Evolutionary conservation across 2,329 filamentous ascomycete genomes (phyloP).

Genomic region (Pseudofabraea citricarpa): DNA sequence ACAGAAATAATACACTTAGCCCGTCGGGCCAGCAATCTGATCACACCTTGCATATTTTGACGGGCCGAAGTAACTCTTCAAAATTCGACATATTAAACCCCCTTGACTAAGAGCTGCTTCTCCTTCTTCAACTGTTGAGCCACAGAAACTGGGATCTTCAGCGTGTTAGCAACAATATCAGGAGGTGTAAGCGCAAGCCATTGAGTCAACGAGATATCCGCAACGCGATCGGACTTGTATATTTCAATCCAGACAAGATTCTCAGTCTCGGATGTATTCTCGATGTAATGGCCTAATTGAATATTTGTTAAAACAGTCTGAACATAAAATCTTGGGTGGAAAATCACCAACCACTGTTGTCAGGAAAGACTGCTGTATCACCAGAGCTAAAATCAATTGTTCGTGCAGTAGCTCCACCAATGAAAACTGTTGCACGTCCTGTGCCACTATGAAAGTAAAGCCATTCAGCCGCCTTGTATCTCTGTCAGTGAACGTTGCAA

Average conservation of each 20-base stretch:
- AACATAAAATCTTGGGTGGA: no score
- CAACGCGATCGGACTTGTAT: conserved; percentile 63
- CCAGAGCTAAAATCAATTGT: conserved; percentile 64
- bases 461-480: conserved; percentile 59
- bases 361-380: conserved; percentile 65
- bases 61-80: no score
- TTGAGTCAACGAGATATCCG: conserved; percentile 62
- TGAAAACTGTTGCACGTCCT: conserved; percentile 60
- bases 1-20: no score
- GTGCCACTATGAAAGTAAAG: conserved; percentile 63
- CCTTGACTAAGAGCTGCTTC: conserved; percentile 51
- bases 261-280: conserved; percentile 60
- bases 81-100: no score
- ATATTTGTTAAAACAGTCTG: no score
- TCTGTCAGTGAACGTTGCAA: background rate
- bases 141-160: conserved; percentile 54
- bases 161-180: conserved; percentile 53
- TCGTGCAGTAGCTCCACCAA: conserved; percentile 53
- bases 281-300: conserved; percentile 72
- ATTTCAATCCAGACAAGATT: conserved; percentile 65
- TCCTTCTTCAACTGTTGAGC: conserved; percentile 56
- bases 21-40: no score
- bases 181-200: conserved; percentile 65
- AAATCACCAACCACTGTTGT: conserved; percentile 56
- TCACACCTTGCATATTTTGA: no score